phyloP scores from a whole-genome alignment of 352 stramenopile genomes.

The Globisporangium cederbergense region DNA sequence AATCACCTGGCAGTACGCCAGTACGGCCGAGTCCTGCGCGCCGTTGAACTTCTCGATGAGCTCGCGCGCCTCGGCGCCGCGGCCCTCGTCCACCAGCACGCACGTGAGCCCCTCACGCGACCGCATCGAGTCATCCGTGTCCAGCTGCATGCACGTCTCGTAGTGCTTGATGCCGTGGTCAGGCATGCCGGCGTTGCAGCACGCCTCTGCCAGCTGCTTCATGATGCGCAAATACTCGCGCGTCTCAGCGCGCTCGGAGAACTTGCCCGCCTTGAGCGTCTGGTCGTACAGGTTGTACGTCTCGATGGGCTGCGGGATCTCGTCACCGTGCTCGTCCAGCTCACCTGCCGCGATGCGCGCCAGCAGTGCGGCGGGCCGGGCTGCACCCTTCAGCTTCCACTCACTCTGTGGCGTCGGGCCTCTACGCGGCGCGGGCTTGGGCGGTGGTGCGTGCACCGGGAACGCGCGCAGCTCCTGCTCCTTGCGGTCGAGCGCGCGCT shows the following conservation, averaged over 20 bases:
- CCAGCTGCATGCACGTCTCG: constrained; percentile 72
- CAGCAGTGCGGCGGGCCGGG: constrained; percentile 61
- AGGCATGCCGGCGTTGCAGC: constrained; percentile 65
- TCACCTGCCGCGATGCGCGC: constrained; percentile 78
- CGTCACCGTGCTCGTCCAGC: constrained; percentile 70
- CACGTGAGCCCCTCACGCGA: constrained; percentile 71
- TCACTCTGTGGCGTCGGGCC: constrained; percentile 54
- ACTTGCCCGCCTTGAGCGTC: constrained; percentile 40
- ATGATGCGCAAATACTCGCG: constrained; percentile 68
- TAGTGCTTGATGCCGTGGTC: constrained; percentile 83
- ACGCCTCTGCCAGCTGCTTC: constrained; percentile 70
- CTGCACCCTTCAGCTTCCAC: constrained; percentile 81
- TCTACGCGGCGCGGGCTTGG: constrained; percentile 41
- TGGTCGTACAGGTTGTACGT: constrained; percentile 74
- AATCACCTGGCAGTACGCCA: constrained; percentile 82
- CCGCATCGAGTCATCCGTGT: constrained; percentile 55
- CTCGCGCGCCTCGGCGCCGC: constrained; percentile 60
- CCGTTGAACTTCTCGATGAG: constrained; percentile 61
- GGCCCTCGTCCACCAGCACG: constrained; percentile 76
- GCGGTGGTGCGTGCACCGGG: constrained; percentile 35
- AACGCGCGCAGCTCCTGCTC: constrained; percentile 61
- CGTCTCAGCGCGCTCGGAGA: constrained; percentile 61
- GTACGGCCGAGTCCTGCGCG: constrained; percentile 49
- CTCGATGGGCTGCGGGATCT: constrained; percentile 69
- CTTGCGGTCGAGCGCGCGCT: constrained; percentile 70